phyloP scores from a whole-genome alignment of 2,329 filamentous ascomycete genomes.

The Talaromyces atroroseus region DNA sequence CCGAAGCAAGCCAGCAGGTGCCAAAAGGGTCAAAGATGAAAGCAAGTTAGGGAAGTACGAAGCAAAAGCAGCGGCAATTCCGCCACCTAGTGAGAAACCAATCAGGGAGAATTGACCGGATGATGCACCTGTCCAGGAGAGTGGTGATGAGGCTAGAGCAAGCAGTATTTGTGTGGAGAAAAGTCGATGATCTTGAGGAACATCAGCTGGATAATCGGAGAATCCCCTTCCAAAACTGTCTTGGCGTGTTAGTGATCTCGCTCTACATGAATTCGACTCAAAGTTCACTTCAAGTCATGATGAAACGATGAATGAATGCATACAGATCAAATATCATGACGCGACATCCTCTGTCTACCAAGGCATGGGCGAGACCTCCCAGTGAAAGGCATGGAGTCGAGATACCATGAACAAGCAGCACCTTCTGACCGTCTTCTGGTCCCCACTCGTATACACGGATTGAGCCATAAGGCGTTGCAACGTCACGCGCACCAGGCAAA shows the following conservation, averaged over 20 bases:
- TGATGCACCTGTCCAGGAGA: constrained; percentile 56
- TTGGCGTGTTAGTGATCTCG: neutral
- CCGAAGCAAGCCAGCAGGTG: constrained; percentile 73
- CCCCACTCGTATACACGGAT: constrained; percentile 78
- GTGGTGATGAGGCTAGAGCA: constrained; percentile 62
- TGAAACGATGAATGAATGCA: constrained; percentile 10
- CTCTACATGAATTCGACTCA: neutral
- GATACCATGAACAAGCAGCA: constrained; percentile 75
- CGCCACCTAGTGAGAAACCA: constrained; percentile 77
- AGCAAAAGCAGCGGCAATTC: constrained; percentile 65
- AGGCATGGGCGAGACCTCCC: constrained; percentile 58
- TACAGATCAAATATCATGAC: constrained; percentile 71
- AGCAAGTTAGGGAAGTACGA: constrained; percentile 64
- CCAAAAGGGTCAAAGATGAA: constrained; percentile 66
- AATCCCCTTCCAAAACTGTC: constrained; percentile 62
- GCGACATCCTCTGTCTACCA: constrained; percentile 62
- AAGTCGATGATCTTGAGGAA: constrained; percentile 67
- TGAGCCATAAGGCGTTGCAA: constrained; percentile 57
- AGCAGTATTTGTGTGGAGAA: constrained; percentile 69
- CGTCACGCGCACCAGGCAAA: constrained; percentile 58
- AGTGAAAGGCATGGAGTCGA: constrained; percentile 70
- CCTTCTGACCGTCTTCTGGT: constrained; percentile 62
- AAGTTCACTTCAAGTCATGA: neutral
- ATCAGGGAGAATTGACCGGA: constrained; percentile 61
- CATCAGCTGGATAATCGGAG: constrained; percentile 60